Evolutionary conservation across 2,329 filamentous ascomycete species (phyloP).

Genomic region (Chaetothyriales sp.): DNA sequence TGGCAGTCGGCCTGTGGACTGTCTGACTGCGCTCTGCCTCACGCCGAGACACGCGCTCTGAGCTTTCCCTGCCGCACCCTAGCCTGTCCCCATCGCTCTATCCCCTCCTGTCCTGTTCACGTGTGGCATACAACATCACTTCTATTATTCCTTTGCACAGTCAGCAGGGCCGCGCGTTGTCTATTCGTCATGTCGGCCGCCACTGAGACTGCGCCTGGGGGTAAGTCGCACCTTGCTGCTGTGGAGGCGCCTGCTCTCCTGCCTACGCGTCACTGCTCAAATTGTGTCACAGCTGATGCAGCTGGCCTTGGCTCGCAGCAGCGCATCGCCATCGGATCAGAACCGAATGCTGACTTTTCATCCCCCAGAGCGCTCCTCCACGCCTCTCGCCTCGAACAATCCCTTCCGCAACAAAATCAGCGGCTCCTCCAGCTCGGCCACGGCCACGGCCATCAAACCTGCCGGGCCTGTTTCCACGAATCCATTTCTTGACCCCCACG

Average conservation of each 20-base stretch:
- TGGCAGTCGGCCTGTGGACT: background rate
- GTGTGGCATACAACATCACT: background rate
- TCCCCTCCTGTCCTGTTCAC: background rate
- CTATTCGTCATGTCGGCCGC: background rate
- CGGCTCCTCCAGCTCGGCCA: slow-evolving; percentile 15
- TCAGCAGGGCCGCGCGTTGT: no score
- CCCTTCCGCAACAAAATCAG: slow-evolving; percentile 36
- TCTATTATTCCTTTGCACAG: background rate
- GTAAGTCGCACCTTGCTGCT: background rate
- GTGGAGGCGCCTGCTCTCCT: background rate
- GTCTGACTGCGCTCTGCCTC: background rate
- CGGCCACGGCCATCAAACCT: slow-evolving; percentile 19
- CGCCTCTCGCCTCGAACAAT: slow-evolving; percentile 31
- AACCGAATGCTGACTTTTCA: background rate
- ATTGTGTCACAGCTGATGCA: background rate
- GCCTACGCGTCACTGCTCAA: background rate
- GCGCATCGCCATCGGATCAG: background rate
- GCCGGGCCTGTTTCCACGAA: slow-evolving; percentile 45
- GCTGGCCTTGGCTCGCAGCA: background rate
- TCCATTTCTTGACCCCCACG: slow-evolving; percentile 44
- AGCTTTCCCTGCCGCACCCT: background rate
- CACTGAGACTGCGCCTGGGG: background rate
- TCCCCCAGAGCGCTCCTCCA: slow-evolving; percentile 12
- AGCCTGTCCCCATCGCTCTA: background rate
- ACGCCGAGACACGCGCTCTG: background rate